These are phyloP conservation scores for Ceratopteris richardii DNA, from an alignment of 75 land plant species.

Conservation along the genomic window DNA sequence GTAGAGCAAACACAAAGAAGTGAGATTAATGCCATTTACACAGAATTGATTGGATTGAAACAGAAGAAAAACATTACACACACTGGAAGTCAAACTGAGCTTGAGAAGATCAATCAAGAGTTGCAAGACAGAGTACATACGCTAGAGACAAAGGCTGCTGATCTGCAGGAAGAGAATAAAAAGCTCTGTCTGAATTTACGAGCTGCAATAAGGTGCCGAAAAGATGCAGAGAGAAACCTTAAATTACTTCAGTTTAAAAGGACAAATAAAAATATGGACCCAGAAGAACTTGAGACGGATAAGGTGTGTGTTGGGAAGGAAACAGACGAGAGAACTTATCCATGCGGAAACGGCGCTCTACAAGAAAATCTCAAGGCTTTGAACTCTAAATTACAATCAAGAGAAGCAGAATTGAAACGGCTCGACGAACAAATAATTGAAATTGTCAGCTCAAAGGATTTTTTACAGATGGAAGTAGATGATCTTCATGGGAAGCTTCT, in stretches of 20 bases:
- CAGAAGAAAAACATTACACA: background rate
- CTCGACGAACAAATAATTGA: background rate
- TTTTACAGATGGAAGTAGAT: constrained; percentile 2
- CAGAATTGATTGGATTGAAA: constrained; percentile 13
- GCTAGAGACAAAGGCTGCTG: constrained; percentile 11
- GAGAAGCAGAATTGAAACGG: background rate
- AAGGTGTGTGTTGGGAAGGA: background rate
- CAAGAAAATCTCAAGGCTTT: background rate
- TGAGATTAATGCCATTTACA: constrained; percentile 18
- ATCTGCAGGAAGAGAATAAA: constrained; percentile 22
- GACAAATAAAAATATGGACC: background rate
- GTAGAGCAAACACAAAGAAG: constrained; percentile 16
- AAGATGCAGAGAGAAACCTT: background rate
- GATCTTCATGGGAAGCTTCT: constrained; percentile 5
- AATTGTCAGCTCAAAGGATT: background rate
- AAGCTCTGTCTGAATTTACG: constrained; percentile 13
- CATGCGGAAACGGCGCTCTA: background rate
- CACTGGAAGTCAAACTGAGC: constrained; percentile 1
- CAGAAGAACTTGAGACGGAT: background rate
- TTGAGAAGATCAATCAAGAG: constrained; percentile 11
- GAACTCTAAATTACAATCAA: background rate
- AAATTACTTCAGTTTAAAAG: background rate
- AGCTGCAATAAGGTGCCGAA: constrained; percentile 3
- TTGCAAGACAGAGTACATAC: constrained; percentile 11
- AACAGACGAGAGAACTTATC: background rate